Evolutionary conservation across 2,329 filamentous ascomycete genomes (phyloP), one percentile per base, ranked within the genome.

Genomic region (Fusarium musae): DNA sequence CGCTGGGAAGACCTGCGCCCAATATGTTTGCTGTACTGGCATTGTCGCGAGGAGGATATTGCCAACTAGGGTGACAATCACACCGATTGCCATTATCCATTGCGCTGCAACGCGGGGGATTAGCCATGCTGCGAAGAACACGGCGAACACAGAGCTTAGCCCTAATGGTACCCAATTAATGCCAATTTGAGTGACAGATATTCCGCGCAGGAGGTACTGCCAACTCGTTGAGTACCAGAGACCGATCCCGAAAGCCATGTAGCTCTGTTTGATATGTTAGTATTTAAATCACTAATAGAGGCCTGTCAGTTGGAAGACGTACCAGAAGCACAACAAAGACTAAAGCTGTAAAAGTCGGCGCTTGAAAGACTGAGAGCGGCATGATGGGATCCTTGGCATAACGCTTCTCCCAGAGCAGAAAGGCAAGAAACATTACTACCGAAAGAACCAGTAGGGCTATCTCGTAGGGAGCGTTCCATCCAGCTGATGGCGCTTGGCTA

Each of bases 211-310:
- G 15, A 83, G 42, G 63, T 85, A 82, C 36, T 84, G 77, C 84
- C 84, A 87, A 8, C 83, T 77, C 2, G 84, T 76, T 52, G 84
- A 81, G 76, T 88, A 88, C 84, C 85, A 88, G 12, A 86, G 76
- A 0, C 82, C 76, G n/a, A 84, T 86, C 0, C 85, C 85, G 19
- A 85, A 79, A 2, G 83, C 80, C 85, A 87, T 87, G 75, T 85
- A 87, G 36, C 79, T 82, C 56, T 59, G 9, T 17, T 26, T 5
- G 4, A 4, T 26, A 26, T 26, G 26, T 26, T 6, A n/a, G n/a
- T n/a, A n/a, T n/a, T n/a, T n/a, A n/a, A n/a, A n/a, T n/a, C n/a
- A n/a, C n/a, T n/a, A n/a, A n/a, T n/a, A n/a, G n/a, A n/a, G n/a
- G n/a, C n/a, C n/a, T n/a, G n/a, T 1, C 3, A 17, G 17, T 3